phyloP scores from a whole-genome alignment of 2,329 filamentous ascomycete genomes.

The Fusarium camptoceras region DNA sequence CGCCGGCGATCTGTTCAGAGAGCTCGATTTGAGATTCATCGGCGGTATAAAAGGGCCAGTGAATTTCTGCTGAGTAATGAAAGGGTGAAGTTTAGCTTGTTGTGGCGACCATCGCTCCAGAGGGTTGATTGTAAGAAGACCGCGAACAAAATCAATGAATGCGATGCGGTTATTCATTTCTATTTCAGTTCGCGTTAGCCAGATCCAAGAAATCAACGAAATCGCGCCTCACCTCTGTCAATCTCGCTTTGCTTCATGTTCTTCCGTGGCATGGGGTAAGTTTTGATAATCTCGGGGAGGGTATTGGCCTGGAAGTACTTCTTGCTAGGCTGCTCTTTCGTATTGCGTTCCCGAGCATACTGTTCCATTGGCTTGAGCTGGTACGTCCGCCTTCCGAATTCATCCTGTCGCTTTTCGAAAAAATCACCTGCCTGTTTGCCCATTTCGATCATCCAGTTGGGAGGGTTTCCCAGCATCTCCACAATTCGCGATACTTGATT shows the following conservation, averaged over 20 bases:
- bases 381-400: conserved; percentile 91
- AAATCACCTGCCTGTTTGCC: conserved; percentile 98
- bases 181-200: conserved; percentile 56
- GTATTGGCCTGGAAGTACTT: conserved; percentile 98
- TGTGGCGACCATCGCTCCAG: conserved; percentile 97
- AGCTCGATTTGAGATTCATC: conserved; percentile 93
- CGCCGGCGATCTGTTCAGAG: conserved; percentile 86
- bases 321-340: conserved; percentile 99
- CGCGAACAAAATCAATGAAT: conserved; percentile 98
- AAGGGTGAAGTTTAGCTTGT: conserved; percentile 96
- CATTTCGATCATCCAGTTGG: conserved; percentile 99
- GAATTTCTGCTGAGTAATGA: conserved; percentile 98
- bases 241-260: conserved; percentile 99
- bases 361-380: conserved; percentile 97
- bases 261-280: conserved; percentile 97
- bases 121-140: conserved; percentile 92
- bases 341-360: conserved; percentile 93
- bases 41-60: conserved; percentile 96
- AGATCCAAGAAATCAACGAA: not conserved
- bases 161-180: conserved; percentile 98
- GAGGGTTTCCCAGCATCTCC: conserved; percentile 96
- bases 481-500: conserved; percentile 98
- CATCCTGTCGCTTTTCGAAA: conserved; percentile 91
- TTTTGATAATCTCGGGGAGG: conserved; percentile 95
- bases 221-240: conserved; percentile 79